Evolutionary conservation across 192 early-diverging fungal species (phyloP), one percentile per base, ranked within the genome.

Genomic region (Mortierella claussenii): DNA sequence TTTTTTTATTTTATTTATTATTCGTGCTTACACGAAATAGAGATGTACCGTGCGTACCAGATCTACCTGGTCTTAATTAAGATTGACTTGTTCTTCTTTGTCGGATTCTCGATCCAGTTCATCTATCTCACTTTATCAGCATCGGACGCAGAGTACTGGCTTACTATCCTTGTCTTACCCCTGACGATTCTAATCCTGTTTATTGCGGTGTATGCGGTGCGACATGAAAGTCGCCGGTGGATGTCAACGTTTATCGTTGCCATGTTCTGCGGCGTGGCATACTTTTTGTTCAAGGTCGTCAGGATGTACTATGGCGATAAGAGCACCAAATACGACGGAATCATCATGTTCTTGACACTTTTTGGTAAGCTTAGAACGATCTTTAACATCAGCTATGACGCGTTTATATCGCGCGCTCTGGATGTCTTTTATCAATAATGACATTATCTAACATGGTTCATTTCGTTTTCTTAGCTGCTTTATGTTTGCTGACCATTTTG

Each of bases 1-100:
- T 21, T 43, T 23, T 30, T 45, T 55, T 49, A 45, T 46, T 10
- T 12, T 60, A 34, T 55, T 20, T 20, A 45, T 3, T 13, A 33
- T 27, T 5, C 8, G 24, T 46, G 20, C 36, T 21, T 64, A 50
- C 23, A n/a, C 30, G 3, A 15, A 32, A 40, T 55, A 87, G 85
- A 57, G 36, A 85, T 87, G 85, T 89, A 85, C 53, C 80, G 86
- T 46, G 79, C 83, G 31, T 94, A 93, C 75, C 91, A 94, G 49
- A 88, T 96, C 58, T 93, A 94, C 60, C 65, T 96, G 51, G 80
- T 93, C 56, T 78, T 94, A 15, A 79, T 96, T 37, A 96, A 96
- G 75, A 58, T 94, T 15, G 93, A 94, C 50, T 75, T 94, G 1
- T 95, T 93, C 80, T 96, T 96, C 81, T 93, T 93, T 59, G 45